Evolutionary conservation across 352 stramenopile species (phyloP), one percentile per base, ranked within the genome.

Genomic region (Pythium phragmiticola): DNA sequence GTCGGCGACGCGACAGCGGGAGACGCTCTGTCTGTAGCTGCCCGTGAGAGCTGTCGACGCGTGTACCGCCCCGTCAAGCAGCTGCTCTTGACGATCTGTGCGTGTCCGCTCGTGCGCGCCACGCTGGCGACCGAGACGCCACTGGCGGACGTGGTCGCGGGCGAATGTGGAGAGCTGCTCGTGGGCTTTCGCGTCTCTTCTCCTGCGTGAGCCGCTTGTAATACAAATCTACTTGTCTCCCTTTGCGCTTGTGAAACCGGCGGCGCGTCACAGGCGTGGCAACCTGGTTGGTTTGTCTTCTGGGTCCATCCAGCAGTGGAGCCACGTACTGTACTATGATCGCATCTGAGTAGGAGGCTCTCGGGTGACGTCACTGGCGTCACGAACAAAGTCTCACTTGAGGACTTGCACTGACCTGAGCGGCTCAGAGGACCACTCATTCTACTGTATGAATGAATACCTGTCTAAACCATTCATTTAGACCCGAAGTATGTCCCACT

Each of bases 401-500:
- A 37, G 33, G 33, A 50, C 60, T 39, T 8, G 21, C 21, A 21
- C 21, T 68, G 52, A 68, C 61, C 51, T 60, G 61, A 63, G 62
- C 62, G 57, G 36, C 62, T 58, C 45, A 69, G 51, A 61, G 63
- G 19, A 65, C 63, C 63, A 70, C 28, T 65, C 63, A 37, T 70
- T 70, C 45, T 33, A 49, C 63, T 65, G 57, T 49, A 6, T 48
- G 65, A 65, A 36, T 5, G 23, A 14, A 70, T 65, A 57, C 23
- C 63, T 57, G 19, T 3, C 45, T 12, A 36, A 23, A 41, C 21
- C 23, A 33, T 3, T 66, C 41, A 48, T 14, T 23, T 16, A 9
- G 37, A 37, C 33, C 11, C 43, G 11, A 56, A 36, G 46, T 57
- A n/a, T 21, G 12, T 37, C 47, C 23, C 28, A 7, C 12, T 23